Base-by-base conservation (phyloP, 2,329 filamentous ascomycete genomes). In the Phoma herbarum region DNA sequence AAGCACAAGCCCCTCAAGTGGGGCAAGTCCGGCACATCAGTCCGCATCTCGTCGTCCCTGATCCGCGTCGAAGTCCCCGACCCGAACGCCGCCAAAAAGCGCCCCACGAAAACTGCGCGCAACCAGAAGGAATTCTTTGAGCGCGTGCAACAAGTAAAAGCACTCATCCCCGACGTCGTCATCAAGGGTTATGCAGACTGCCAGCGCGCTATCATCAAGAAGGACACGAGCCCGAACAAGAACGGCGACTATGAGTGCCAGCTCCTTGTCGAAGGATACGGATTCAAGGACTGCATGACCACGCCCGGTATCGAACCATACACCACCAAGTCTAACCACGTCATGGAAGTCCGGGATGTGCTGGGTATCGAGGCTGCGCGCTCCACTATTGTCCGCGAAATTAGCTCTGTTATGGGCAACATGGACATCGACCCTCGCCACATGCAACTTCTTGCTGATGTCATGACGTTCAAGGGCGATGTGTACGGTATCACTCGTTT, bases 391-490 rank as follows among this genome's bases (percentile, higher is more conserved):
- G 91, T 95, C 48, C 82, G 86, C 44, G 95, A 99, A 81, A 98
- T 99, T 70, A 85, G 84, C 52, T 84, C 85, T 51, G 95, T 98
- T 73, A 99, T 98, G 93, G 87, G 87, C 33, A 88, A 90, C 75
- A 97, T 99, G 93, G 88, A 87, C 77, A 98, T 99, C 71, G 95
- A 99, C 78, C 94, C 93, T 43, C 91, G 95, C 55, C 95, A 99
- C 80, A 98, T 99, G 93, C 90, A 97, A 76, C 85, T 99, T 18
- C 86, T 99, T 1, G 94, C 95, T 11, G 95, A 99, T 72, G 93
- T 97, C 52, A 99, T 99, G 95, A 98, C 95, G 0, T 98, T 94
- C 84, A 98, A 97, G 81, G 95, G 95, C 49, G 94, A 98, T 68
- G 91, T 99, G 0, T 85, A 97, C 18, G 95, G 95, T 50, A 99